Evolutionary conservation across 106 monocot species (phyloP).

Genomic region (Phalaenopsis aphrodite): DNA sequence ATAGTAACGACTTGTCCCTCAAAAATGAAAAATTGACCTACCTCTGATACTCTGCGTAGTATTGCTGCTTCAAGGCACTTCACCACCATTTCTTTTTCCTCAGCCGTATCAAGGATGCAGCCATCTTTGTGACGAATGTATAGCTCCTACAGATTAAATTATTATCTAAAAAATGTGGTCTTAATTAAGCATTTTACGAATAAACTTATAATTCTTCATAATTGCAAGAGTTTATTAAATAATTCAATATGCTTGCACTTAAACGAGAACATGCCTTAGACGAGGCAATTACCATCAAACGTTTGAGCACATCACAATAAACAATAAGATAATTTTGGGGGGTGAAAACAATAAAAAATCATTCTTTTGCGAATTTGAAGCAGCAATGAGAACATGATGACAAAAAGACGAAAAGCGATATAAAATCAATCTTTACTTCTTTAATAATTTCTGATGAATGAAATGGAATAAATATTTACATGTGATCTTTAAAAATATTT

Average conservation of each 20-base stretch:
- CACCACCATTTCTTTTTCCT: conserved; percentile 58
- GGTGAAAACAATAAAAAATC: not conserved
- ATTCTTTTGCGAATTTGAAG: not conserved
- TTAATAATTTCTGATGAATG: not conserved
- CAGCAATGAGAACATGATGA: not conserved
- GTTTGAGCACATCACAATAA: not conserved
- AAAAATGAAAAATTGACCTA: conserved; percentile 12
- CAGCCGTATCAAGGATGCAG: conserved; percentile 47
- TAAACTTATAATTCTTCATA: not conserved
- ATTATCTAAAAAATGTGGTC: not conserved
- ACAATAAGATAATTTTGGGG: not conserved
- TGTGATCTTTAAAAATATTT: not conserved
- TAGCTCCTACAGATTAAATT: conserved; percentile 52
- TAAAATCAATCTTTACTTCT: not conserved
- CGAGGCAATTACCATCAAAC: not conserved
- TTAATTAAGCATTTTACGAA: not conserved
- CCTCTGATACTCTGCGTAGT: conserved; percentile 83
- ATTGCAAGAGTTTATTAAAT: not conserved
- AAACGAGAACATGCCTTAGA: not conserved
- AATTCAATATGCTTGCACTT: not conserved
- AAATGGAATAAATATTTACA: not conserved
- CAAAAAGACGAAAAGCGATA: not conserved
- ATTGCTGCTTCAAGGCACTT: conserved; percentile 95
- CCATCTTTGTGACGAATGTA: conserved; percentile 75
- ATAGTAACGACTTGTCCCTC: not conserved